phyloP scores from a whole-genome alignment of 78 protist genomes.

The Carpediemonas membranifera region DNA sequence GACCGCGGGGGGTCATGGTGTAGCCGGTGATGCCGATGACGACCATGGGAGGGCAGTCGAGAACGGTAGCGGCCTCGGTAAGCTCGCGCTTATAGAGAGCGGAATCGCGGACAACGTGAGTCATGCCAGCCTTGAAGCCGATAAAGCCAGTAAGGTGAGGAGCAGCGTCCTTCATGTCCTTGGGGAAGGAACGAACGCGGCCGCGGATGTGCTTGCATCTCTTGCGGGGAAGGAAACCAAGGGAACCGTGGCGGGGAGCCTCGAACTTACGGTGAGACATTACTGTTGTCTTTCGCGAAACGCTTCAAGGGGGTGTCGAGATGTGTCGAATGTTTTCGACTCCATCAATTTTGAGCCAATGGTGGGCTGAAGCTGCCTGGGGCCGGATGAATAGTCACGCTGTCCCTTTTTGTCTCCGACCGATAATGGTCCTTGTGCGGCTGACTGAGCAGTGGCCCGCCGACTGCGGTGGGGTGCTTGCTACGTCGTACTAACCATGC shows the following conservation, averaged over 20 bases:
- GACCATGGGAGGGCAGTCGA: constrained; percentile 96
- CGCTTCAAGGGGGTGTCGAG: too few species aligned
- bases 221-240: constrained; percentile 96
- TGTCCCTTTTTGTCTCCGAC: too few species aligned
- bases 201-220: constrained; percentile 81
- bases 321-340: too few species aligned
- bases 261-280: constrained; percentile 78
- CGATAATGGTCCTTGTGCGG: too few species aligned
- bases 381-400: too few species aligned
- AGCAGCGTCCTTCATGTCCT: constrained; percentile 72
- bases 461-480: too few species aligned
- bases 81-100: constrained; percentile 75
- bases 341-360: too few species aligned
- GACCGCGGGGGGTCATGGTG: constrained; percentile 82
- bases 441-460: too few species aligned
- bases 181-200: constrained; percentile 83
- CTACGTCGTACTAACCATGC: too few species aligned
- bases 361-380: too few species aligned
- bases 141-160: constrained; percentile 96
- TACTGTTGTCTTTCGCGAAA: too few species aligned
- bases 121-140: constrained; percentile 99
- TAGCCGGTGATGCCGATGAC: constrained; percentile 98
- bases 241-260: constrained; percentile 96
- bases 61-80: constrained; percentile 94
- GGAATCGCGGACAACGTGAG: constrained; percentile 95